These are phyloP conservation scores for Mucor racemosus DNA, from an alignment of 371 early-diverging fungal species.

Conservation along the genomic window DNA sequence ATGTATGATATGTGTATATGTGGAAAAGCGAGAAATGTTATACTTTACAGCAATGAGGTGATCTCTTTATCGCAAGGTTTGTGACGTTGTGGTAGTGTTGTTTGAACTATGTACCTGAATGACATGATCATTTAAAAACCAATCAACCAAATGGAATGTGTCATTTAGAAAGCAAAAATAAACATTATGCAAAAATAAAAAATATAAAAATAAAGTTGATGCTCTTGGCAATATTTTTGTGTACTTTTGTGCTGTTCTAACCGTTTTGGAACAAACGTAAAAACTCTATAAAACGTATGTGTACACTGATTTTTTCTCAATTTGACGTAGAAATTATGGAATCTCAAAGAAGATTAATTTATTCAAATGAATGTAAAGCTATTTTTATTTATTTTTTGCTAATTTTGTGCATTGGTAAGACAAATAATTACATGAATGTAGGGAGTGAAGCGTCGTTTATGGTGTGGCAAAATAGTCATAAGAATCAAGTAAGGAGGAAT, in stretches of 20 bases:
- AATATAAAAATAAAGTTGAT: no score
- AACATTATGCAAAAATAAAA: no score
- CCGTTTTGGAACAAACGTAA: background rate
- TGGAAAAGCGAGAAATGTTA: background rate
- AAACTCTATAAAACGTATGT: background rate
- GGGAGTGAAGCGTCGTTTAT: background rate
- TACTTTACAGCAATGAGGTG: background rate
- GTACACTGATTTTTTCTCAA: background rate
- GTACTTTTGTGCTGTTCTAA: background rate
- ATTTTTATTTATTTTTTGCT: background rate
- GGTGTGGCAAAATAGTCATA: constrained; percentile 4
- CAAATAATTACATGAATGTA: background rate
- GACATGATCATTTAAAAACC: no score
- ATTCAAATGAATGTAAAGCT: background rate
- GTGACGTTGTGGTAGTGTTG: no score
- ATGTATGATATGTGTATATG: background rate
- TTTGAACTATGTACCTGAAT: no score
- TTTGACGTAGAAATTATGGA: background rate
- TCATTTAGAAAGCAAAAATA: no score
- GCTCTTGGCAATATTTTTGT: no score
- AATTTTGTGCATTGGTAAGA: background rate
- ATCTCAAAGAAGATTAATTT: background rate
- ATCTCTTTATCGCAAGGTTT: no score
- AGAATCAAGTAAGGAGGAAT: background rate
- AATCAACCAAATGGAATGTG: no score